Percentiles rank a stretch among this genome's conserved stretches.
Evolutionary conservation across 345 rosid species (phyloP).

Genomic region (Mangifera indica): DNA sequence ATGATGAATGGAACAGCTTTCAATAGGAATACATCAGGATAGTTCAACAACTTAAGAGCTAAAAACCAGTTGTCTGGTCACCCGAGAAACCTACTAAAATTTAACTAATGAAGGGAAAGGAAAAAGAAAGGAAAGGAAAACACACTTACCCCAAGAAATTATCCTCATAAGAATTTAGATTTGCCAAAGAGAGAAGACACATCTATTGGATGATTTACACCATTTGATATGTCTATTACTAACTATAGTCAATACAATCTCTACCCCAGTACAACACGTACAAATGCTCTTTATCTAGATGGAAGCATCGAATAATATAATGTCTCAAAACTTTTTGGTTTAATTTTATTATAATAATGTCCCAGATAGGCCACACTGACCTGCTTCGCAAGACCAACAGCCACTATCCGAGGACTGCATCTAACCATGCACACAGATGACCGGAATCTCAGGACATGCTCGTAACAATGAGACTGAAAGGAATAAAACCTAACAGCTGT

Average conservation of each 20-base stretch:
- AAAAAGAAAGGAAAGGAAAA: background rate
- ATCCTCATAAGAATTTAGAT: slow-evolving; percentile 8
- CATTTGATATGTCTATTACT: background rate
- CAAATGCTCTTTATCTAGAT: background rate
- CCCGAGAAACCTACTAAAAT: background rate
- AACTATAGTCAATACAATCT: slow-evolving; percentile 9
- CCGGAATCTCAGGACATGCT: slow-evolving; percentile 86
- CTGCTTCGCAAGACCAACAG: slow-evolving; percentile 86
- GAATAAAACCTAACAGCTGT: slow-evolving; percentile 91
- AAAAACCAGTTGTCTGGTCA: background rate
- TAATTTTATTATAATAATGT: slow-evolving; percentile 7
- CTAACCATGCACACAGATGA: slow-evolving; percentile 88
- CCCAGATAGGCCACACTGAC: slow-evolving; percentile 43
- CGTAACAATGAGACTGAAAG: slow-evolving; percentile 72
- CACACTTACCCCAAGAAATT: background rate
- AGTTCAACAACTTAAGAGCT: background rate
- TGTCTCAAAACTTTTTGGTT: slow-evolving; percentile 13
- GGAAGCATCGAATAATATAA: slow-evolving; percentile 9
- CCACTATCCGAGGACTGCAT: slow-evolving; percentile 82
- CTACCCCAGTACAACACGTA: background rate
- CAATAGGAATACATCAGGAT: background rate
- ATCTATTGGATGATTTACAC: background rate
- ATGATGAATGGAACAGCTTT: background rate
- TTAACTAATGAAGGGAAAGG: background rate
- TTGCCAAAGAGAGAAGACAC: background rate